Conservation (phyloP, 1,139 yeast species). For the Hyphopichia burtonii region DNA sequence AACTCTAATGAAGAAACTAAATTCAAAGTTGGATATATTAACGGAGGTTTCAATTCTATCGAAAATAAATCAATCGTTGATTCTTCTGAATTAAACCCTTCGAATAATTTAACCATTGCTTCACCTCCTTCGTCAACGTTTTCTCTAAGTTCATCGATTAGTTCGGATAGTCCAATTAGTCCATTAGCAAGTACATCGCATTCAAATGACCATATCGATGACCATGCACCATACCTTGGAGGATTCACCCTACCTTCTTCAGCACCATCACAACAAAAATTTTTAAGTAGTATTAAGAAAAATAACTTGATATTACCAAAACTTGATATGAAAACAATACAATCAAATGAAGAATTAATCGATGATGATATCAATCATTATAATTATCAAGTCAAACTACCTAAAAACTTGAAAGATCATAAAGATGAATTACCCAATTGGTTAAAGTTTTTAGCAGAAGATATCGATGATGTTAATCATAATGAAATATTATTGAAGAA, state of each 20-base stretch:
- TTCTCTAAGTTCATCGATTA: constrained; percentile 11
- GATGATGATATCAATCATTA: constrained; percentile 29
- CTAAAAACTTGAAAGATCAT: constrained; percentile 23
- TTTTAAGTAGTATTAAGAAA: constrained; percentile 32
- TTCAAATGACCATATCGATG: neutral
- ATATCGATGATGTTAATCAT: constrained; percentile 1
- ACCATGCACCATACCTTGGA: constrained; percentile 14
- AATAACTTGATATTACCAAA: constrained; percentile 17
- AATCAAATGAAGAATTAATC: constrained; percentile 12
- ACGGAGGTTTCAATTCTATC: constrained; percentile 33
- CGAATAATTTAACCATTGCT: constrained; percentile 2
- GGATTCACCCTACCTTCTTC: constrained; percentile 40
- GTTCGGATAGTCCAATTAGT: constrained; percentile 13
- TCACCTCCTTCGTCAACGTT: constrained; percentile 8
- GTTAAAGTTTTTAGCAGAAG: constrained; percentile 35
- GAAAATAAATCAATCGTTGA: constrained; percentile 7
- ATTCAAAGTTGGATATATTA: constrained; percentile 31
- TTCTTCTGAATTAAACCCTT: constrained; percentile 2
- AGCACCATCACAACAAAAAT: constrained; percentile 28
- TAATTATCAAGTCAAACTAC: constrained; percentile 35
- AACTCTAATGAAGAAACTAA: constrained; percentile 16
- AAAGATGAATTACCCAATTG: constrained; percentile 43
- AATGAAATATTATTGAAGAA: constrained; percentile 27
- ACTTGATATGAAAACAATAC: constrained; percentile 11
- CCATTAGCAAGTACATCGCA: constrained; percentile 1